Evolutionary conservation across 2,329 filamentous ascomycete species (phyloP), one percentile per base, ranked within the genome.

Genomic region (Trichoderma sp.): DNA sequence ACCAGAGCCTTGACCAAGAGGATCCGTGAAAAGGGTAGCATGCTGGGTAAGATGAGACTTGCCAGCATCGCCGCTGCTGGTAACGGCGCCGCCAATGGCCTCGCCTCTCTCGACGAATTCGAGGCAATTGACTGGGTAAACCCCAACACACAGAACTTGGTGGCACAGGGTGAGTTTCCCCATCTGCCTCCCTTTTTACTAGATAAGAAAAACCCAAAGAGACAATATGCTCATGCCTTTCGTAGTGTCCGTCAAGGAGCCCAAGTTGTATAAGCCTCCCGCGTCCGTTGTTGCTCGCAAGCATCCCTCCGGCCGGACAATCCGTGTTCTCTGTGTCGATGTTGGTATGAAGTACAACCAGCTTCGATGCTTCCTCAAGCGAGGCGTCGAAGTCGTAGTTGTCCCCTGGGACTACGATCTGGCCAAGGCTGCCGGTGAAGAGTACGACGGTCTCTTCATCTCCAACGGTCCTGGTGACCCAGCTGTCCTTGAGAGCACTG

Each of bases 331-430:
- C 65, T 97, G 94, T 81, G 89, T 99, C 76, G 96, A 99, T 84
- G 95, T 99, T 76, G 96, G 96, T 81, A 91, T 98, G 86, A 99
- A 99, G 84, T 98, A 93, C 85, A 99, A 98, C 85, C 96, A 99
- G 85, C 88, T 99, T 77, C 90, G 96, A 76, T 99, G 96, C 84
- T 91, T 99, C 78, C 87, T 99, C 73, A 91, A 90, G 78, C 91
- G 96, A 76, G 96, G 96, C 70, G 92, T 98, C 71, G 96, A 99
- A 81, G 95, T 98, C 64, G 85, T 97, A 75, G 94, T 98, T 71
- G 95, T 96, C 74, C 96, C 96, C 11, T 99, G 95, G 95, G 91
- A 99, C 84, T 94, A 98, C 79, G 92, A 98, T 81, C 94, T 98
- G 81, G 90, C 91, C 70, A 84, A 86, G 70, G 88, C 94, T 71